Base-by-base conservation (phyloP, 345 rosid genomes). In the Syzygium jambos region DNA sequence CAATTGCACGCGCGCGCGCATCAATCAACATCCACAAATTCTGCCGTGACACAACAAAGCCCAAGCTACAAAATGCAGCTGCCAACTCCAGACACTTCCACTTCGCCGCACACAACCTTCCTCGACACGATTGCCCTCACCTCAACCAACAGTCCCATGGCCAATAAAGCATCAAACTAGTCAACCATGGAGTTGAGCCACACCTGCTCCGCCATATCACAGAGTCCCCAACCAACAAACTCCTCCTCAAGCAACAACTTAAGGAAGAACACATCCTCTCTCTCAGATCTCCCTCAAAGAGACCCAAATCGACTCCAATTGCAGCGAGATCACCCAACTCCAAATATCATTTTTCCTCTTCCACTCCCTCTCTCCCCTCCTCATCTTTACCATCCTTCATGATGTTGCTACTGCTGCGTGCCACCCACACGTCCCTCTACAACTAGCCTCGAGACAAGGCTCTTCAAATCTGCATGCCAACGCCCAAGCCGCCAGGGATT, bases 181-280 rank as follows among this genome's bases (percentile, higher is more conserved):
- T 57, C 73, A 61, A n/a, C n/a, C 12, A n/a, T 61, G 38, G 73
- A 61, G n/a, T 61, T 13, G 7, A 61, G 73, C 91, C 88, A 7
- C 98, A 96, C 93, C 99, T 95, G 52, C 95, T 98, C 51, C 96
- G 93, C 93, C 96, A 96, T 87, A 98, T 98, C 17, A 94, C 94
- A 1, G 96, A 94, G 87, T 95, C 96, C 3, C 96, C 96, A 22
- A 94, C 96, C 54, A 96, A 98, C 94, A 98, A 94, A 92, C 96
- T 98, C 85, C 98, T 98, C 85, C 90, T 98, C 83, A 96, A 95
- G 91, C 99, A 98, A 87, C 95, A 98, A 99, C 93, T 96, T 65
- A 96, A 95, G 88, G 99, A 97, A 87, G 96, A 98, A 55, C 93
- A 95, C 1, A 95, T 95, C 89, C 93, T 95, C 91, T 92, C 89